Conservation (phyloP, 306 rosid genomes). For the Cucumis melo region DNA sequence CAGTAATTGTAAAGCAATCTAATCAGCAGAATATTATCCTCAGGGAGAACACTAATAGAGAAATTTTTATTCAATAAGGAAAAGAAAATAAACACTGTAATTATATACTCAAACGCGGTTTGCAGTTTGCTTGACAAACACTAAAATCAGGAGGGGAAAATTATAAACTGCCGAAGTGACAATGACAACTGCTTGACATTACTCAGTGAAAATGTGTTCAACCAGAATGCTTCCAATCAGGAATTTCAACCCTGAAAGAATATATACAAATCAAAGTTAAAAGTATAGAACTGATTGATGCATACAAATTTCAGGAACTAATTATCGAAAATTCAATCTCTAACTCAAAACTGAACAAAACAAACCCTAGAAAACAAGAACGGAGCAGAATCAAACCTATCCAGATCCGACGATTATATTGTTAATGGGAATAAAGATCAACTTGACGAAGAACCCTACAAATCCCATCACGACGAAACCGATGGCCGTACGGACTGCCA, state of each 20-base stretch:
- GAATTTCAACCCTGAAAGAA: not conserved
- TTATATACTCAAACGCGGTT: not conserved
- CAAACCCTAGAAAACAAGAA: not conserved
- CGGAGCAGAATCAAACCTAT: constrained; percentile 11
- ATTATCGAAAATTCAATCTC: not conserved
- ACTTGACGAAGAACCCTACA: constrained; percentile 39
- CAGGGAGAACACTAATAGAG: not conserved
- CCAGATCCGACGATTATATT: constrained; percentile 39
- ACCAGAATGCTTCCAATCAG: not conserved
- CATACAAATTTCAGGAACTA: not conserved
- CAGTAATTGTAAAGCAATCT: not conserved
- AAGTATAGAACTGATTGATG: not conserved
- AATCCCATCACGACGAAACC: constrained; percentile 48
- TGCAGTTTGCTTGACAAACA: not conserved
- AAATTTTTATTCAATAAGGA: not conserved
- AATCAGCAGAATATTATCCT: not conserved
- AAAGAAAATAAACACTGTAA: not conserved
- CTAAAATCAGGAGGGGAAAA: not conserved
- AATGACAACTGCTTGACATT: not conserved
- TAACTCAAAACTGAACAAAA: not conserved
- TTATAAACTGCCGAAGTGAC: not conserved
- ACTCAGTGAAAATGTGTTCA: not conserved
- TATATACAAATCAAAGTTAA: not conserved
- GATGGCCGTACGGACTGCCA: constrained; percentile 38
- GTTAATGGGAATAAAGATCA: constrained; percentile 42